Evolutionary conservation across 2,329 filamentous ascomycete species (phyloP).

Genomic region (Bipolaris oryzae): DNA sequence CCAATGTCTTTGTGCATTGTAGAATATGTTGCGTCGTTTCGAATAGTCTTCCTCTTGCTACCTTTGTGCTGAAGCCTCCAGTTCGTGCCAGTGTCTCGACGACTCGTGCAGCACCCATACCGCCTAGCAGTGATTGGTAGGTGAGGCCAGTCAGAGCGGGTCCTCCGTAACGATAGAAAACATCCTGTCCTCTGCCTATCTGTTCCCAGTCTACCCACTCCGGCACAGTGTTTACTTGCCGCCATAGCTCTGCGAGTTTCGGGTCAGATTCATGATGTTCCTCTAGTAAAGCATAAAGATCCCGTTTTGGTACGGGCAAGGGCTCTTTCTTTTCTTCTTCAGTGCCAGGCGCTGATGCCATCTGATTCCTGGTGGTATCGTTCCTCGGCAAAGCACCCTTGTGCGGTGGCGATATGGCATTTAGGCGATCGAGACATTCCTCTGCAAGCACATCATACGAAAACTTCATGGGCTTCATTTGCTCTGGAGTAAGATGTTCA

Average conservation of each 20-base stretch:
- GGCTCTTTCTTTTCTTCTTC: constrained; percentile 42
- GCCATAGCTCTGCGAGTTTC: constrained; percentile 66
- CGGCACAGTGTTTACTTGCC: constrained; percentile 69
- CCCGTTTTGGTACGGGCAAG: constrained; percentile 52
- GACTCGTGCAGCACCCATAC: constrained; percentile 74
- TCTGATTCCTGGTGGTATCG: constrained; percentile 38
- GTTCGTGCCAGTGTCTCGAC: constrained; percentile 77
- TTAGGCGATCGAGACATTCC: constrained; percentile 67
- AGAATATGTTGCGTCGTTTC: constrained; percentile 80
- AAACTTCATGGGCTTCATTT: constrained; percentile 65
- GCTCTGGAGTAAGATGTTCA: constrained; percentile 65
- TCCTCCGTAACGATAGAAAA: constrained; percentile 78
- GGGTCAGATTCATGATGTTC: constrained; percentile 64
- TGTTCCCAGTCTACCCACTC: constrained; percentile 81
- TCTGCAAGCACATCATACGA: constrained; percentile 73
- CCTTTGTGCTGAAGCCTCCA: constrained; percentile 72
- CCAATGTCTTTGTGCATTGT: constrained; percentile 69
- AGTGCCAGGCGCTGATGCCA: constrained; percentile 34
- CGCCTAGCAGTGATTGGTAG: constrained; percentile 70
- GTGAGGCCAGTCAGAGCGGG: constrained; percentile 68
- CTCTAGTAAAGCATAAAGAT: constrained; percentile 68
- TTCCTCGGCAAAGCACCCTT: constrained; percentile 48
- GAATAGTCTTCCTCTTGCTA: constrained; percentile 68
- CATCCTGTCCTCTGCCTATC: constrained; percentile 73
- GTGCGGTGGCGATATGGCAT: constrained; percentile 62